Conservation (phyloP, 2,329 filamentous ascomycete genomes). For the Hymenoscyphus fructigenus region DNA sequence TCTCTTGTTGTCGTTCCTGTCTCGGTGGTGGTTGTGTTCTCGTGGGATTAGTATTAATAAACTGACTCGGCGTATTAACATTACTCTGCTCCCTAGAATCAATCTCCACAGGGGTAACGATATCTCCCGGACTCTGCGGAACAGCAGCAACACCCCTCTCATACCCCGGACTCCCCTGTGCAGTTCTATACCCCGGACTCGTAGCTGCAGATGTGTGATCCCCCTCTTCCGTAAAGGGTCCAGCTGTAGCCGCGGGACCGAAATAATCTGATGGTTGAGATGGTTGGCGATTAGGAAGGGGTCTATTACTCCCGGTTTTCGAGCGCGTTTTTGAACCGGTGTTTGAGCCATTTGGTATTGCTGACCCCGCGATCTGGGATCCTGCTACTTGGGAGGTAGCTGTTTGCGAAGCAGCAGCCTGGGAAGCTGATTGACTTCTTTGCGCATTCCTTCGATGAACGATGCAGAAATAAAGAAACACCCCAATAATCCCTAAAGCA, state of each 20-base stretch:
- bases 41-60: background rate
- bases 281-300: background rate
- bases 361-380: background rate
- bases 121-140: constrained; percentile 50
- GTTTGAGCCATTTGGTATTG: background rate
- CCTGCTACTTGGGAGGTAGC: constrained; percentile 21
- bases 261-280: constrained; percentile 32
- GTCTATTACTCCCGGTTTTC: background rate
- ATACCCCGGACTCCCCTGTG: constrained; percentile 36
- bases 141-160: constrained; percentile 43
- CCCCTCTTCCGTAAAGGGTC: constrained; percentile 41
- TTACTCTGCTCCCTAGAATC: constrained; percentile 38
- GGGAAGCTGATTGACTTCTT: constrained; percentile 13
- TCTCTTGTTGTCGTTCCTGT: constrained; percentile 28
- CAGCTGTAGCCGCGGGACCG: constrained; percentile 41
- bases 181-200: constrained; percentile 19
- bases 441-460: constrained; percentile 37
- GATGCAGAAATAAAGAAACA: constrained; percentile 49
- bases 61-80: constrained; percentile 20
- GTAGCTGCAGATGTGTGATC: background rate
- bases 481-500: constrained; percentile 43
- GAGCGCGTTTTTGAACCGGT: constrained; percentile 14
- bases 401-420: constrained; percentile 14
- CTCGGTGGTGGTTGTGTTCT: constrained; percentile 10
- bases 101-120: constrained; percentile 54